These are phyloP conservation scores for Mycosphaerelloides madeirae DNA, from an alignment of 2,329 filamentous ascomycete species.

Conservation along the genomic window DNA sequence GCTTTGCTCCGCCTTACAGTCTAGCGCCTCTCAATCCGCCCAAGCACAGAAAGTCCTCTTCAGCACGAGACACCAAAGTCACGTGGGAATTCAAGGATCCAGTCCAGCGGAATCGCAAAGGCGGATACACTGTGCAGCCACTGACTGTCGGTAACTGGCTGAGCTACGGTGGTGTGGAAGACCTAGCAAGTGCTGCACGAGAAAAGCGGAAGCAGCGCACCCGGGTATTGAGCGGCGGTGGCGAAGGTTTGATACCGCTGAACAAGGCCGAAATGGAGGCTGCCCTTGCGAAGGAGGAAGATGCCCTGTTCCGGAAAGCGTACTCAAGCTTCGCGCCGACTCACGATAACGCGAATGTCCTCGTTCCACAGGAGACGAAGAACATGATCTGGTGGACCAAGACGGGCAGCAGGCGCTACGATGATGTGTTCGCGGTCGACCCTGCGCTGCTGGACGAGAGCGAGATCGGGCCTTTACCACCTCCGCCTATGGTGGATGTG, in stretches of 20 bases:
- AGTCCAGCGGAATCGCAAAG: constrained; percentile 31
- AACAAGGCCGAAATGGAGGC: constrained; percentile 32
- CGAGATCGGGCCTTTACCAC: constrained; percentile 23
- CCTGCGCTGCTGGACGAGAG: constrained; percentile 36
- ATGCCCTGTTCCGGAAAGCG: constrained; percentile 68
- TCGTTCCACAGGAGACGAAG: constrained; percentile 63
- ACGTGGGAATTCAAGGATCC: constrained; percentile 41
- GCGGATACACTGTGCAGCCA: constrained; percentile 62
- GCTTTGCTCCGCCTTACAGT: constrained; percentile 64
- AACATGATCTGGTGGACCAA: constrained; percentile 73
- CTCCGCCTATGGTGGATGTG: constrained; percentile 26
- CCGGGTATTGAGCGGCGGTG: constrained; percentile 62
- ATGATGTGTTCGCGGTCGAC: constrained; percentile 57
- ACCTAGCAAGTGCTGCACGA: constrained; percentile 49
- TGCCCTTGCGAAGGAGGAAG: constrained; percentile 55
- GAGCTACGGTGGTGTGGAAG: constrained; percentile 48
- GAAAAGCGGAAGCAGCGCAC: constrained; percentile 65
- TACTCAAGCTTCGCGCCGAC: constrained; percentile 77
- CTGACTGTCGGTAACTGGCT: constrained; percentile 64
- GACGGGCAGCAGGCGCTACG: constrained; percentile 60
- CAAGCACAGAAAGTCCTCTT: constrained; percentile 64
- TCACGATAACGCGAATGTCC: constrained; percentile 66
- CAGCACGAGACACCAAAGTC: constrained; percentile 53
- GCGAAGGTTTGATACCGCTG: too few species aligned
- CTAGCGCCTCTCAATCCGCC: constrained; percentile 62